Base-by-base conservation (phyloP, 768 basidiomycete species). In the Strobilomyces confusus region DNA sequence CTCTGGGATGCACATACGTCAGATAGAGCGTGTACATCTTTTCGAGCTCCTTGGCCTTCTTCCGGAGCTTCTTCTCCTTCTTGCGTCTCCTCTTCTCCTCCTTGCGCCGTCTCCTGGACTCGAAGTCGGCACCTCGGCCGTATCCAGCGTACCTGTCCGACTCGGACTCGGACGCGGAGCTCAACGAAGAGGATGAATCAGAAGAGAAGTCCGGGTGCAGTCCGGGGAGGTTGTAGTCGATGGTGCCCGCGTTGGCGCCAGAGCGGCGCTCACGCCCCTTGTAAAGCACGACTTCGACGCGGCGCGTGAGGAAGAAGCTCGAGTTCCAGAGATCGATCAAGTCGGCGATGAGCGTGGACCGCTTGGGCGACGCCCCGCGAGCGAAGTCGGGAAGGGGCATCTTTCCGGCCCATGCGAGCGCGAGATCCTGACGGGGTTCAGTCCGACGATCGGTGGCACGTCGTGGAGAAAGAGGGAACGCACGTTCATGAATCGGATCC, bases 241-340 rank as follows among this genome's bases (percentile, higher is more conserved):
- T 58, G 1, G 71, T 60, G 41, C 88, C 88, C 0, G 73, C 72
- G 29, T 70, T 71, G 6, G 74, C 73, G 3, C 90, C 89, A n/a
- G 88, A 83, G 57, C 86, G 84, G 33, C 87, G 81, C 68, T 89
- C 84, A 44, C 78, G 80, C 40, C 90, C 90, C 65, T 83, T 87
- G 75, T 81, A 92, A n/a, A 93, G 75, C 33, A 89, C 77, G 44
- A 89, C 71, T 60, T 93, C 90, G n/a, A 87, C 80, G 19, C 86
- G 84, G 42, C 90, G 87, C 33, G 76, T 71, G 51, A 78, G 64
- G 77, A 91, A 91, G 71, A 90, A 93, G 9, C 80, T 81, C 29
- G 72, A 65, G 65, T 92, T 92, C 90, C 90, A 93, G 26, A 87
- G 72, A 56, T 91, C 82, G 58, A 92, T 73, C 29, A 92, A 76